These are phyloP conservation scores for Phaeophleospora eucalypticola DNA, from an alignment of 2,329 filamentous ascomycete genomes.

Conservation along the genomic window DNA sequence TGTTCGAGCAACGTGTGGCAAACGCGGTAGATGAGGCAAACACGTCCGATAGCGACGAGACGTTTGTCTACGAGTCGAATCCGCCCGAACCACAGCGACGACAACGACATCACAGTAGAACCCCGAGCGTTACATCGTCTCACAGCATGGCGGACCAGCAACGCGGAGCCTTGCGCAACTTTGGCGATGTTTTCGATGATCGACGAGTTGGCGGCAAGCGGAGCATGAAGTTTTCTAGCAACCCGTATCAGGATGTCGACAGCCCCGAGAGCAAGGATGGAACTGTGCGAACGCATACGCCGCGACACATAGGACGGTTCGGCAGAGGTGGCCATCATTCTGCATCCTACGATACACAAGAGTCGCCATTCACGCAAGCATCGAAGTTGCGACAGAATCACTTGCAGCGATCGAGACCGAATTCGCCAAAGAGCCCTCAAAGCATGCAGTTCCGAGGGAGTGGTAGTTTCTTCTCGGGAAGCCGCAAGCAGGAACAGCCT, in stretches of 20 bases:
- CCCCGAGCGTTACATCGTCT: constrained; percentile 84
- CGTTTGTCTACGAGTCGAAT: constrained; percentile 98
- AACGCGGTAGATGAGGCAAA: constrained; percentile 94
- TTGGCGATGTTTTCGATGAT: constrained; percentile 61
- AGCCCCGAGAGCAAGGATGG: constrained; percentile 39
- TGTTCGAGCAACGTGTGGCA: constrained; percentile 95
- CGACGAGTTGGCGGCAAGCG: constrained; percentile 70
- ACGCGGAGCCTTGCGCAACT: constrained; percentile 54
- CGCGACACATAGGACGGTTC: constrained; percentile 77
- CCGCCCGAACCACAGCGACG: constrained; percentile 60
- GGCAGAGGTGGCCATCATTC: constrained; percentile 67
- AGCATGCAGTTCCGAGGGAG: constrained; percentile 39
- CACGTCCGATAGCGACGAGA: constrained; percentile 95
- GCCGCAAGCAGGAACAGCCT: constrained; percentile 55
- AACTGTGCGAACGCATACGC: constrained; percentile 56
- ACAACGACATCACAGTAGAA: constrained; percentile 85
- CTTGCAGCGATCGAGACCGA: constrained; percentile 55
- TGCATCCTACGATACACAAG: constrained; percentile 68
- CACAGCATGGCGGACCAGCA: constrained; percentile 63
- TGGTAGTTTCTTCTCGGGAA: constrained; percentile 30
- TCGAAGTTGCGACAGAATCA: constrained; percentile 58
- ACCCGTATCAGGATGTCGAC: constrained; percentile 62
- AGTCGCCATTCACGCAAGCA: constrained; percentile 71
- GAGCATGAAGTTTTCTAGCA: constrained; percentile 93
- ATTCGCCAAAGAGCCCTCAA: constrained; percentile 59